Percentiles rank a stretch among this genome's conserved stretches.
phyloP scores from a whole-genome alignment of 2,329 filamentous ascomycete genomes.

The Curvularia lunata region DNA sequence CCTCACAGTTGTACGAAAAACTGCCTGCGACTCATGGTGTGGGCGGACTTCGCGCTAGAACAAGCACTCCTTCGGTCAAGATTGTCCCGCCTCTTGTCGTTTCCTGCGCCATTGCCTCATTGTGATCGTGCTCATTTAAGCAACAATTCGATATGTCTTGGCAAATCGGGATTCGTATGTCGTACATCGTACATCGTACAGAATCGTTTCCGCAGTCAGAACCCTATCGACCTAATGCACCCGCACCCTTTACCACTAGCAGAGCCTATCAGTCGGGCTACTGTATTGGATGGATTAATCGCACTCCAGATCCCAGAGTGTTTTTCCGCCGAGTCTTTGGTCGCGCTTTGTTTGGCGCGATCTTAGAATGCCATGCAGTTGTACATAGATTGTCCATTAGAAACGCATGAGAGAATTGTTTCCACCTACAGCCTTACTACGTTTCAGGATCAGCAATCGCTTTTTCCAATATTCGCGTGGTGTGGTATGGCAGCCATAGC shows the following conservation, averaged over 20 bases:
- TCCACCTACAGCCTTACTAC: not conserved
- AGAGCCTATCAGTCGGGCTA: not conserved
- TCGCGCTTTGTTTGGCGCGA: not conserved
- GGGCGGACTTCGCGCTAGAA: constrained; percentile 5
- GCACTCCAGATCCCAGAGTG: too few relatives aligned
- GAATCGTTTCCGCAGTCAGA: not conserved
- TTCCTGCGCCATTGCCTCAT: constrained; percentile 7
- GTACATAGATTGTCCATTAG: not conserved
- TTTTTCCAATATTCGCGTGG: not conserved
- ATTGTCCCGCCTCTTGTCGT: constrained; percentile 13
- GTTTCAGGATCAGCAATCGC: not conserved
- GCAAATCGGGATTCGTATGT: constrained; percentile 3
- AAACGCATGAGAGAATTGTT: not conserved
- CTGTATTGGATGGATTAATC: not conserved
- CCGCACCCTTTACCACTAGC: not conserved
- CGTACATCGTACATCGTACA: not conserved
- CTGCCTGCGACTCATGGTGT: not conserved
- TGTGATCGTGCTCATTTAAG: not conserved
- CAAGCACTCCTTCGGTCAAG: not conserved
- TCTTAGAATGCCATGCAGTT: not conserved
- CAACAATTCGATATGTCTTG: constrained; percentile 7
- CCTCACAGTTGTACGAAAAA: not conserved
- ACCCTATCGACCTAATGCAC: not conserved
- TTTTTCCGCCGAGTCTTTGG: not conserved
- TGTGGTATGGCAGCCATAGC: not conserved